phyloP scores from a whole-genome alignment of 2,329 filamentous ascomycete species.

The Sphaerulina populicola region DNA sequence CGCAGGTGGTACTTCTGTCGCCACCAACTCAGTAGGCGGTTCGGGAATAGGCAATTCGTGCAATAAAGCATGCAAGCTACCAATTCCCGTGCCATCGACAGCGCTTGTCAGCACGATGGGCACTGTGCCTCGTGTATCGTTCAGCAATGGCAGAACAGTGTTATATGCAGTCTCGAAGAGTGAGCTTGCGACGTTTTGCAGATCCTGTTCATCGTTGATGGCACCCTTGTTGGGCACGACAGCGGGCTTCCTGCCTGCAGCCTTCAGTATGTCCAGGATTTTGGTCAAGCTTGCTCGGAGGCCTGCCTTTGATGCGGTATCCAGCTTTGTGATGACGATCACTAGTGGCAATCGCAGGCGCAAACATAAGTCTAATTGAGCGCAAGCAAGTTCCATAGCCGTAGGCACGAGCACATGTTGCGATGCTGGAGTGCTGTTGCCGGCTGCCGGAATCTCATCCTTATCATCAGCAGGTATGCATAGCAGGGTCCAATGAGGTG shows the following conservation, averaged over 20 bases:
- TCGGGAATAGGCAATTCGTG: constrained; percentile 60
- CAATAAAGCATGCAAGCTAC: constrained; percentile 72
- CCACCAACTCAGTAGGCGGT: constrained; percentile 35
- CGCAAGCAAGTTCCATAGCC: constrained; percentile 63
- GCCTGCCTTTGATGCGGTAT: constrained; percentile 66
- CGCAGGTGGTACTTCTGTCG: constrained; percentile 22
- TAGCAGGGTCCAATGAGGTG: constrained; percentile 83
- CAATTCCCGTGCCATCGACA: constrained; percentile 74
- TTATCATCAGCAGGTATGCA: constrained; percentile 76
- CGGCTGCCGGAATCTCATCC: constrained; percentile 40
- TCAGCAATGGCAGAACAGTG: constrained; percentile 46
- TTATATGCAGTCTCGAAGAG: constrained; percentile 49
- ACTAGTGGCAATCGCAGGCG: constrained; percentile 69
- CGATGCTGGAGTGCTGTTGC: constrained; percentile 43
- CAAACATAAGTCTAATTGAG: constrained; percentile 77
- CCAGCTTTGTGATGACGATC: constrained; percentile 83
- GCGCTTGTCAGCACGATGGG: constrained; percentile 85
- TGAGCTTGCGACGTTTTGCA: constrained; percentile 53
- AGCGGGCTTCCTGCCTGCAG: constrained; percentile 61
- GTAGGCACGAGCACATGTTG: constrained; percentile 45
- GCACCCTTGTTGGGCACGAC: constrained; percentile 48
- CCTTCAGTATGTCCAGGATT: constrained; percentile 69
- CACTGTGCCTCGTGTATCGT: constrained; percentile 48
- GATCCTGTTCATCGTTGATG: constrained; percentile 37
- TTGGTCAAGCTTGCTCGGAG: constrained; percentile 63